Percentiles rank a stretch among this genome's conserved stretches.
Conservation (phyloP, 192 early-diverging fungal species). For the Lunasporangiospora selenospora region DNA sequence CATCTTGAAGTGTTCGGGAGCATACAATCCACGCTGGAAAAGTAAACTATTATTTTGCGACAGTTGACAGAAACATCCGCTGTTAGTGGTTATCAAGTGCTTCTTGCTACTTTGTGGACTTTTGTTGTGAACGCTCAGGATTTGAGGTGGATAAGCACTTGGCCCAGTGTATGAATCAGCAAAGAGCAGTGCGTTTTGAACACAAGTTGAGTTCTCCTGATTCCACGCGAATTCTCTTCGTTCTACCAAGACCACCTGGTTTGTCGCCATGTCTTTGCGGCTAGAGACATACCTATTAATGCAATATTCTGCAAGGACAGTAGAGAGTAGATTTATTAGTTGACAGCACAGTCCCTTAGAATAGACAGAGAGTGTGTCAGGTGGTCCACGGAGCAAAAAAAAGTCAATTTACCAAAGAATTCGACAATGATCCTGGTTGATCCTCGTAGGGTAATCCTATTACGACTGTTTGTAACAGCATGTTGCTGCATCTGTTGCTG, state of each 20-base stretch:
- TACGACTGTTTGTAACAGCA: constrained; percentile 29
- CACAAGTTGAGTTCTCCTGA: too few species aligned
- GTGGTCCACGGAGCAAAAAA: neutral
- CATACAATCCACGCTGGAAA: constrained; percentile 93
- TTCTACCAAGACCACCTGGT: too few species aligned
- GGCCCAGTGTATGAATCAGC: too few species aligned
- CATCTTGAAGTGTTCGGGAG: constrained; percentile 88
- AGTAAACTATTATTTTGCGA: constrained; percentile 89
- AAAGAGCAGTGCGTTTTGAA: too few species aligned
- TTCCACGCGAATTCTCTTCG: too few species aligned
- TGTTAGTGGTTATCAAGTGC: too few species aligned
- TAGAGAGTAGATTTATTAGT: neutral
- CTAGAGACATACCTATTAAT: constrained; percentile 79
- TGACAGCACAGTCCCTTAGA: too few species aligned
- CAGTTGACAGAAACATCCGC: too few species aligned
- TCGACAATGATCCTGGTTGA: constrained; percentile 86
- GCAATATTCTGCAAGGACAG: constrained; percentile 61
- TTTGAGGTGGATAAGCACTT: too few species aligned
- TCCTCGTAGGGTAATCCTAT: constrained; percentile 82
- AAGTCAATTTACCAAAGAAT: constrained; percentile 77
- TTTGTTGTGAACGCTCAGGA: too few species aligned
- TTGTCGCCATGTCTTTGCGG: neutral
- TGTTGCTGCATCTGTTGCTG: constrained; percentile 42
- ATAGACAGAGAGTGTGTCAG: neutral
- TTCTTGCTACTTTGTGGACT: too few species aligned